A percentile compares a stretch with the other conserved stretches of the same genome.
Evolutionary conservation across 2,329 filamentous ascomycete genomes (phyloP).

Genomic region (Penicillium sclerotigenum): DNA sequence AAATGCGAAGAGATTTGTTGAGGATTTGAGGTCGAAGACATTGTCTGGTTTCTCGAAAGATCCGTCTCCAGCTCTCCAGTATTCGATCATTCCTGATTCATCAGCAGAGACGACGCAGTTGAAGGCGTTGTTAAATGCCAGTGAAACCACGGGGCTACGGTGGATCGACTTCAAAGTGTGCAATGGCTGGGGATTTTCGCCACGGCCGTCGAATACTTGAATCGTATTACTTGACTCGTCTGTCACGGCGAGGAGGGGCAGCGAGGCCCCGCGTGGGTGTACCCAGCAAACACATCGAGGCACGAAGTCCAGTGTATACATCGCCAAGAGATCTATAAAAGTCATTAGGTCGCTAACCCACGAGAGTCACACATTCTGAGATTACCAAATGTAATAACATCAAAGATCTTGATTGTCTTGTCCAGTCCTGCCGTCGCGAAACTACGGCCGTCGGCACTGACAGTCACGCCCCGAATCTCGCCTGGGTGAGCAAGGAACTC

Average conservation of each 20-base stretch:
- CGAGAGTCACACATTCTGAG: neutral
- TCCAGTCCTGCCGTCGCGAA: conserved; percentile 78
- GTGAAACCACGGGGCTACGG: conserved; percentile 72
- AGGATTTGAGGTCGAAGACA: conserved; percentile 90
- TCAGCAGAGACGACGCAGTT: conserved; percentile 91
- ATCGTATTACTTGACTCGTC: conserved; percentile 70
- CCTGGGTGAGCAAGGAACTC: conserved; percentile 90
- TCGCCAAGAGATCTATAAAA: conserved; percentile 67
- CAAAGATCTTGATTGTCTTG: conserved; percentile 53
- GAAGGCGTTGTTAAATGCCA: conserved; percentile 83
- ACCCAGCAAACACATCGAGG: conserved; percentile 89
- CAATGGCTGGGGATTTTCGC: conserved; percentile 71
- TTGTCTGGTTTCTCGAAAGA: conserved; percentile 86
- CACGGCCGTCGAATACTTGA: conserved; percentile 82
- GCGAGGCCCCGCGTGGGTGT: conserved; percentile 79
- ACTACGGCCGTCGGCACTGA: conserved; percentile 85
- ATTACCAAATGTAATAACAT: conserved; percentile 71
- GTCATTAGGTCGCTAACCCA: neutral
- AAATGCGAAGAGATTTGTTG: conserved; percentile 93
- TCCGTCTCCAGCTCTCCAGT: conserved; percentile 74
- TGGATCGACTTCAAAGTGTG: conserved; percentile 80
- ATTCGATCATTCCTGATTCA: conserved; percentile 89
- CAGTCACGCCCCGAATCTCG: conserved; percentile 77
- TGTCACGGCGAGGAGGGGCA: conserved; percentile 81
- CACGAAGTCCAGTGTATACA: conserved; percentile 71